Percentiles rank a stretch among this genome's conserved stretches.
Evolutionary conservation across 495 filamentous ascomycete genomes (phyloP).

Genomic region (Penicillium steckii): DNA sequence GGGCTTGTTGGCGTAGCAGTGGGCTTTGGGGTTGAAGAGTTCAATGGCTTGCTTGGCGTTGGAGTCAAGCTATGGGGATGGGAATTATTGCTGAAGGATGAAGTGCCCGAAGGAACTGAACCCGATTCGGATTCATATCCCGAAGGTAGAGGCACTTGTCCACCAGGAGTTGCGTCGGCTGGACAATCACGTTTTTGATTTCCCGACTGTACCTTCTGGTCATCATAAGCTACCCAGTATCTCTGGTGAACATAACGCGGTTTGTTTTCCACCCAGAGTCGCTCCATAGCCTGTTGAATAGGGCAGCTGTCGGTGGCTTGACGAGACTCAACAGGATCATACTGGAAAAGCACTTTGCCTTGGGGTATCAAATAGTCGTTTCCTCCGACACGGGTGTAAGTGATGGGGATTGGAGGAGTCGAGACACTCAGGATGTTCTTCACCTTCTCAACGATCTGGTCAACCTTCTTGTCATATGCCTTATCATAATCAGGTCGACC

Average conservation of each 20-base stretch:
- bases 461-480: conserved; percentile 1
- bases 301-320: background rate
- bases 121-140: background rate
- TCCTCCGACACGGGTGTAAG: background rate
- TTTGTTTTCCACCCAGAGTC: background rate
- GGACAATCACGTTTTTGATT: conserved; percentile 1
- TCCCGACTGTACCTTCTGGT: background rate
- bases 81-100: background rate
- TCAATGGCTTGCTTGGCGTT: background rate
- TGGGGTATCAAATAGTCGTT: background rate
- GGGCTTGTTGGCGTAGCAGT: background rate
- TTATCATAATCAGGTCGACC: background rate
- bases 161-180: background rate
- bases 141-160: background rate
- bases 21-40: background rate
- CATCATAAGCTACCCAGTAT: background rate
- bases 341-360: background rate
- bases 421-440: background rate
- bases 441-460: conserved; percentile 1
- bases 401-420: background rate
- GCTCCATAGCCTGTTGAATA: background rate
- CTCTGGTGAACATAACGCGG: background rate
- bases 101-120: background rate
- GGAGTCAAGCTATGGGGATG: background rate
- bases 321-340: background rate